Percentiles rank a stretch among this genome's conserved stretches.
Conservation (phyloP, 2,329 filamentous ascomycete genomes). For the Talaromyces sp. region DNA sequence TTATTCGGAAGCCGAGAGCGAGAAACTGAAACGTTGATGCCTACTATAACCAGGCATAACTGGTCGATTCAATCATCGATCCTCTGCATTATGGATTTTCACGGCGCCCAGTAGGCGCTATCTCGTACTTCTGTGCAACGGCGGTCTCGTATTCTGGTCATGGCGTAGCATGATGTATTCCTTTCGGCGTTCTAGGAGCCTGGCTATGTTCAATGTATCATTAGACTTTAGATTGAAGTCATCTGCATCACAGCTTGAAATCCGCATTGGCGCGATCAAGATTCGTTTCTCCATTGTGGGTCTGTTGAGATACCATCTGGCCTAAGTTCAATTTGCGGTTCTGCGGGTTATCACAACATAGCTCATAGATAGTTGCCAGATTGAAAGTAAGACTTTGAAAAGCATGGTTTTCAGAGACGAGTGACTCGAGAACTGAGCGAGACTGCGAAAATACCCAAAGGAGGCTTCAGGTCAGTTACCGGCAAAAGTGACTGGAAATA, state of each 20-base stretch:
- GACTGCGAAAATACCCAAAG: conserved; percentile 45
- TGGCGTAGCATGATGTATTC: neutral
- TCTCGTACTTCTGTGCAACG: conserved; percentile 5
- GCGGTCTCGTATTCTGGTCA: neutral
- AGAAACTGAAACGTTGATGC: conserved; percentile 15
- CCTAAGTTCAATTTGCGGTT: conserved; percentile 66
- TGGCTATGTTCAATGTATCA: neutral
- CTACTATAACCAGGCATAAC: neutral
- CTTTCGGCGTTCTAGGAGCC: neutral
- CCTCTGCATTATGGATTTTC: neutral
- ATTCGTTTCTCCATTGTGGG: conserved; percentile 51
- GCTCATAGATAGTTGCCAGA: conserved; percentile 82
- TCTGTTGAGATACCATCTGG: conserved; percentile 60
- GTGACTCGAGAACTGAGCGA: conserved; percentile 58
- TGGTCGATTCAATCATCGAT: neutral
- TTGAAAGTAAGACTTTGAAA: conserved; percentile 86
- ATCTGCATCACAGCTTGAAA: conserved; percentile 61
- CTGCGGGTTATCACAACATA: conserved; percentile 73
- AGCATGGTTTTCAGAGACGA: conserved; percentile 58
- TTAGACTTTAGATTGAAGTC: neutral
- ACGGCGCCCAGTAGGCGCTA: neutral
- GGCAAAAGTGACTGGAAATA: neutral
- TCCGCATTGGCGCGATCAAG: conserved; percentile 68
- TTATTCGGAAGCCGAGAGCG: conserved; percentile 61
- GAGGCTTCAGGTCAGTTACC: conserved; percentile 3